These are phyloP conservation scores for Nicotiana paniculata DNA, from an alignment of 257 asterid species.

Conservation along the genomic window DNA sequence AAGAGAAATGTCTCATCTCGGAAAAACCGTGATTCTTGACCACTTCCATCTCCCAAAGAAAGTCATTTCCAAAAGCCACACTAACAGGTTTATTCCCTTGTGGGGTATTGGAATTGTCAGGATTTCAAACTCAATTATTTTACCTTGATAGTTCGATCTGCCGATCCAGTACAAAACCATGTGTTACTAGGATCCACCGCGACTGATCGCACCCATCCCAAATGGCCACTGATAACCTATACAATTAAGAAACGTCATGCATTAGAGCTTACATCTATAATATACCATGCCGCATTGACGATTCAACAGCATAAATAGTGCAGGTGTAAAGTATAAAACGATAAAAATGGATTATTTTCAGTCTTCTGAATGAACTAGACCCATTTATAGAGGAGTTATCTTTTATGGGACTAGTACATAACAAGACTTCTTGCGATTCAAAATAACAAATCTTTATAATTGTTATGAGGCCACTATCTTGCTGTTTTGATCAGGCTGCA, in stretches of 20 bases:
- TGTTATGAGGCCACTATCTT: background rate
- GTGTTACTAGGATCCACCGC: slow-evolving; percentile 13
- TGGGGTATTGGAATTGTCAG: background rate
- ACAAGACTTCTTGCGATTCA: background rate
- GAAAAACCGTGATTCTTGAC: background rate
- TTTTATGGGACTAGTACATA: background rate
- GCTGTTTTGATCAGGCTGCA: background rate
- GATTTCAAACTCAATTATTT: slow-evolving; percentile 23
- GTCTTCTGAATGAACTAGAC: background rate
- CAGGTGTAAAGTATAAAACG: background rate
- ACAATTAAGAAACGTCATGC: slow-evolving; percentile 11
- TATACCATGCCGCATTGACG: background rate
- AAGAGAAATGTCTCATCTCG: background rate
- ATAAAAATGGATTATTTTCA: background rate
- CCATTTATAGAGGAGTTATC: background rate
- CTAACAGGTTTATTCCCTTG: background rate
- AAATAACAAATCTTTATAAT: background rate
- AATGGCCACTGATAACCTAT: slow-evolving; percentile 93
- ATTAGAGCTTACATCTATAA: background rate
- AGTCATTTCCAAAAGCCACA: background rate
- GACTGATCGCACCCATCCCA: slow-evolving; percentile 12
- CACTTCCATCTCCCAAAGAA: background rate
- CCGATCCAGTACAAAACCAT: slow-evolving; percentile 10
- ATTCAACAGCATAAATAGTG: background rate
- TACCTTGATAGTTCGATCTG: slow-evolving; percentile 24